Evolutionary conservation across 164 flowering plant species (phyloP).

Genomic region (Dillenia suffruticosa): DNA sequence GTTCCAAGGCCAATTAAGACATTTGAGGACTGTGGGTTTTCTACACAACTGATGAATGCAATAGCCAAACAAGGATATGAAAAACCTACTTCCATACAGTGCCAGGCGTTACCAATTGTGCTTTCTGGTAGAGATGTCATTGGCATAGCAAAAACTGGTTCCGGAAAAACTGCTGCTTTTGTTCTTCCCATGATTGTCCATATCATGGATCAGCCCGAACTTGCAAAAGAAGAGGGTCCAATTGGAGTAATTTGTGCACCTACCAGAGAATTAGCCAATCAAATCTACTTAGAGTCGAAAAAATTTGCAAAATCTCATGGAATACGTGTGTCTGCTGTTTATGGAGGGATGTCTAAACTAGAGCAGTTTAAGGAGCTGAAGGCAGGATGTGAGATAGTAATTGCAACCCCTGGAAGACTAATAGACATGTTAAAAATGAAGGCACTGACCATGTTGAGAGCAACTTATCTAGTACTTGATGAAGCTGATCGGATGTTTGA

Average conservation of each 20-base stretch:
- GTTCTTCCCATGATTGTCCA: constrained; percentile 97
- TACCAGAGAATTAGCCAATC: constrained; percentile 95
- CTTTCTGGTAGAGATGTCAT: constrained; percentile 92
- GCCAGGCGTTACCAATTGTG: constrained; percentile 87
- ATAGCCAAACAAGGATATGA: constrained; percentile 86
- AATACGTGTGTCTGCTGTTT: constrained; percentile 85
- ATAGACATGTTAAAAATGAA: constrained; percentile 97
- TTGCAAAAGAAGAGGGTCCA: constrained; percentile 91
- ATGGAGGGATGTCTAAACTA: constrained; percentile 97
- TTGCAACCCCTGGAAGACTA: constrained; percentile 97
- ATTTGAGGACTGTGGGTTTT: constrained; percentile 89
- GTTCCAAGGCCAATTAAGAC: constrained; percentile 78
- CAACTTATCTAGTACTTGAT: constrained; percentile 92
- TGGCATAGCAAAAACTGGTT: constrained; percentile 98
- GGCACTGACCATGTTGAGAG: constrained; percentile 79
- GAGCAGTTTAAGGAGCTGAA: constrained; percentile 99
- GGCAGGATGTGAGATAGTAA: constrained; percentile 93
- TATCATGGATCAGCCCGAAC: constrained; percentile 97
- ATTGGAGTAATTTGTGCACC: constrained; percentile 98
- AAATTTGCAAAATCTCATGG: constrained; percentile 86
- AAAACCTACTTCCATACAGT: constrained; percentile 91
- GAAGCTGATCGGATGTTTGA: constrained; percentile 99
- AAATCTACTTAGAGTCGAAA: constrained; percentile 83
- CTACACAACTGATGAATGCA: constrained; percentile 70
- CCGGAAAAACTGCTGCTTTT: constrained; percentile 97